Conservation (phyloP, 2,329 filamentous ascomycete species). For the Arthrobotrys musiformis region DNA sequence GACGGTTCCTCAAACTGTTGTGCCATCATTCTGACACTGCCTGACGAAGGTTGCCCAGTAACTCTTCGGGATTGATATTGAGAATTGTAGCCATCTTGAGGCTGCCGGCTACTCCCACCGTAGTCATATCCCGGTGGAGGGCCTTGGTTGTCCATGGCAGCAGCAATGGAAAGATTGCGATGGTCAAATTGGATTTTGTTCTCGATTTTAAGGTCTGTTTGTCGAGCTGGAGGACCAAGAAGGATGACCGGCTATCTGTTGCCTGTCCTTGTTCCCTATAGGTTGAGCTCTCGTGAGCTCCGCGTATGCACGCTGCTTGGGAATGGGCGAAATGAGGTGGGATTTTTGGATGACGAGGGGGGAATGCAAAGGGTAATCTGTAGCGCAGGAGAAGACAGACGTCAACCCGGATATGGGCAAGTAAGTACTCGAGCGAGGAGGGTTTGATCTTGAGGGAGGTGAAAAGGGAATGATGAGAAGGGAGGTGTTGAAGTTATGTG, state of each 20-base stretch:
- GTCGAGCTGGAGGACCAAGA: background rate
- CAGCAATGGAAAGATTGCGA: constrained; percentile 1
- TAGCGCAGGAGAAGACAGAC: background rate
- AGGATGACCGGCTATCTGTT: background rate
- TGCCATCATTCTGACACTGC: constrained; percentile 51
- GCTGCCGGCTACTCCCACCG: constrained; percentile 16
- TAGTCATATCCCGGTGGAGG: constrained; percentile 50
- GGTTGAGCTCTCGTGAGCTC: background rate
- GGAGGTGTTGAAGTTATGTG: background rate
- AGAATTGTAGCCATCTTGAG: constrained; percentile 24
- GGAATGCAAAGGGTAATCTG: constrained; percentile 23
- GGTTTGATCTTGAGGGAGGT: background rate
- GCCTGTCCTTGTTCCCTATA: background rate
- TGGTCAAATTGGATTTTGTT: constrained; percentile 1
- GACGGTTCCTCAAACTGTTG: constrained; percentile 46
- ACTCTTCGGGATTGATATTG: constrained; percentile 40
- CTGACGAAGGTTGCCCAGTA: constrained; percentile 49
- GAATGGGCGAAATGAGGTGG: constrained; percentile 14
- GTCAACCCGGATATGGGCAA: background rate
- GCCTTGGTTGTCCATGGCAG: constrained; percentile 55
- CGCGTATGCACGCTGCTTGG: background rate
- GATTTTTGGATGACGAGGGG: background rate
- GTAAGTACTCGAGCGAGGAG: background rate
- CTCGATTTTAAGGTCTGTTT: background rate
- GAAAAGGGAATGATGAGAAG: background rate